Evolutionary conservation across 2,329 filamentous ascomycete genomes (phyloP), one percentile per base, ranked within the genome.

Genomic region (Epicoccum sorghinum): DNA sequence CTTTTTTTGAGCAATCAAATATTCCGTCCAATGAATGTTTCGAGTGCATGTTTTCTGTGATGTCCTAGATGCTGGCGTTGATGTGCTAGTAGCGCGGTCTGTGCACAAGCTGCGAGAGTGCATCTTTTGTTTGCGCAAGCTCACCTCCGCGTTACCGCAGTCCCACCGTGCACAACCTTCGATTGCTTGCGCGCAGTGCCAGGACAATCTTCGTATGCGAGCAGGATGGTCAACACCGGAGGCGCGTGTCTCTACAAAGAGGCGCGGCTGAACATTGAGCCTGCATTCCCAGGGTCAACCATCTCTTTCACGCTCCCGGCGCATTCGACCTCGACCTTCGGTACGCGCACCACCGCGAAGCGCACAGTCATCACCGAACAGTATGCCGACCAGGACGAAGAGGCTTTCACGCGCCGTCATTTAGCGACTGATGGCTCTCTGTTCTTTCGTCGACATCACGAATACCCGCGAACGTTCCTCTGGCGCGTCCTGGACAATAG

Each of bases 401-500:
- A 85, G 50, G 79, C 83, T 8, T 96, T 96, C 69, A 85, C 87
- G 61, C 80, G 83, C 56, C 87, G 85, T 59, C 85, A 90, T 69
- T 79, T 97, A 47, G 91, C 93, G 24, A 72, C 65, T 2, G 85
- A 92, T 29, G 89, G 91, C 25, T 91, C 91, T 2, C 83, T 98
- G 51, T 96, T 91, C 78, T 92, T 96, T 75, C 87, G 95, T 50
- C 84, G 85, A 73, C 84, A 89, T 73, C 86, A 89, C 68, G 81
- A 84, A 60, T 87, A 89, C 60, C 95, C 95, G 35, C 87, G 90
- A 70, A 91, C 86, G 75, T 96, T 98, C 71, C 82, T 96, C 42
- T 99, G 95, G 95, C 86, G 93, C 64, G 83, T 98, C 35, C 78
- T 97, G 57, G 89, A 96, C 68, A 86, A 91, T 66, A 86, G 87